Percentiles rank a stretch among this genome's conserved stretches.
phyloP scores from a whole-genome alignment of 1,139 yeast species.

The Yamadazyma dushanensis region DNA sequence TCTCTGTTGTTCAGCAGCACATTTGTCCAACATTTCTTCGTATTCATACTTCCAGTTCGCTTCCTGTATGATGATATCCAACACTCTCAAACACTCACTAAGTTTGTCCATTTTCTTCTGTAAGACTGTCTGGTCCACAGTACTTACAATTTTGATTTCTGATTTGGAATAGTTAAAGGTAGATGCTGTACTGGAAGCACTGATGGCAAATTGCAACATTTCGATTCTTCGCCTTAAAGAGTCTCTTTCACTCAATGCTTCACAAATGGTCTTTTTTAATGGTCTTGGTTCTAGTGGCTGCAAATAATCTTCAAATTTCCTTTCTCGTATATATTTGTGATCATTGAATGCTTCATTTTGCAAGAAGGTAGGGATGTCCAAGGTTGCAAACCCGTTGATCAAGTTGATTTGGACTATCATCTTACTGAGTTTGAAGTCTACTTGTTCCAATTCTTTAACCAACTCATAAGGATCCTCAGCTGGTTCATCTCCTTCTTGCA shows the following conservation, averaged over 20 bases:
- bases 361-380: constrained; percentile 10
- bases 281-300: constrained; percentile 4
- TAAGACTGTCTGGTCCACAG: constrained; percentile 8
- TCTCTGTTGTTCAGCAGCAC: constrained; percentile 6
- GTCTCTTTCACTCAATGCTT: constrained; percentile 18
- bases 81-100: constrained; percentile 10
- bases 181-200: constrained; percentile 9
- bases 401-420: constrained; percentile 14
- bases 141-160: constrained; percentile 16
- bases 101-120: constrained; percentile 13
- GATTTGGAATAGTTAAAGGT: constrained; percentile 16
- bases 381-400: constrained; percentile 11
- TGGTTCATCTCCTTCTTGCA: constrained; percentile 19
- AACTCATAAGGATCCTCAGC: constrained; percentile 13
- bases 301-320: constrained; percentile 3
- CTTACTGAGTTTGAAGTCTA: constrained; percentile 12
- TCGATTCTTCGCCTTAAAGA: constrained; percentile 11
- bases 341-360: constrained; percentile 6
- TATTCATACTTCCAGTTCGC: constrained; percentile 16
- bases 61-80: constrained; percentile 19
- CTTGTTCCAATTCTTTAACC: constrained; percentile 7
- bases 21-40: constrained; percentile 9
- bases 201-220: constrained; percentile 5
- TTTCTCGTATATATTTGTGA: background rate
- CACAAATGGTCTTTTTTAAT: constrained; percentile 13